Base-by-base conservation (phyloP, 1,284 basidiomycete genomes). In the Grifola frondosa region DNA sequence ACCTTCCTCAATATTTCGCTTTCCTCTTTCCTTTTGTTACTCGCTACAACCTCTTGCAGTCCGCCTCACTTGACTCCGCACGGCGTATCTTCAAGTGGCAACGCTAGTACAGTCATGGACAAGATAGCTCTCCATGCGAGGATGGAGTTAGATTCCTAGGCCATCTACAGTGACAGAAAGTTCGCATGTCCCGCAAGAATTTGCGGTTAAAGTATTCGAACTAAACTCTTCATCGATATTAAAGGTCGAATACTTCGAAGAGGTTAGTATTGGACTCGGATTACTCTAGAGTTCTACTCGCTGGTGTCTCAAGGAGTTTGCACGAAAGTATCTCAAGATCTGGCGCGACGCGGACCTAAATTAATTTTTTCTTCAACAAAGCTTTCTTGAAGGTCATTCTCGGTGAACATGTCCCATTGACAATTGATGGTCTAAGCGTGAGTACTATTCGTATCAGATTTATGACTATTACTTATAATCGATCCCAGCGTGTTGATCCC, bases 11-110 rank as follows among this genome's bases (percentile, higher is more conserved):
- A 56, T 82, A 91, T 56, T 97, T 96, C 75, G 88, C 95, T 0
- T 98, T 98, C 82, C 75, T 98, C 15, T 98, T 98, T 78, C 94
- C 95, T 3, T 98, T 98, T 66, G 88, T 95, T 39, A 94, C 92
- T 8, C 87, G 96, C 22, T 97, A 95, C 68, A 86, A 88, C 46
- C 98, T 97, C 77, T 71, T 98, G 19, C 94, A 97, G 66, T 94
- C 91, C 5, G 97, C 95, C 0, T 93, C 94, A 4, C 97, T 98
- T 56, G 96, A 96, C 42, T 97, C 97, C 64, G 91, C 91, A 2
- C 86, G 94, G 11, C 77, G 97, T 16, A 92, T 98, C 50, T 69
- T 89, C 42, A 88, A 89, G 62, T 88, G 88, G 86, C 84, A 95
- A 67, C 89, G 85, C 55, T 84, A 89, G 53, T 85, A 88, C 63